phyloP scores from a whole-genome alignment of 257 asterid species.

The Forsythia viridissima region DNA sequence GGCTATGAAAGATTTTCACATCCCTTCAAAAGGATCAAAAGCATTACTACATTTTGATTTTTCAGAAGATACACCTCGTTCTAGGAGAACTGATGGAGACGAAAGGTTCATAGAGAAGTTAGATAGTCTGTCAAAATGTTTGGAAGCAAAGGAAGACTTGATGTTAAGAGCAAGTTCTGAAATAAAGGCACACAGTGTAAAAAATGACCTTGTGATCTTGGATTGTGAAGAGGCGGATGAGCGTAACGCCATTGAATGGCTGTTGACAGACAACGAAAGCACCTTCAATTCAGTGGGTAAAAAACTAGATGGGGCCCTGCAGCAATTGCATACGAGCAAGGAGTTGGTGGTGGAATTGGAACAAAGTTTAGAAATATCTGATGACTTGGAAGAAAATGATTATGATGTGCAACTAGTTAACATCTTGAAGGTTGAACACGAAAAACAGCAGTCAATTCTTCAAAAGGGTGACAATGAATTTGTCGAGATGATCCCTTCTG shows the following conservation, averaged over 20 bases:
- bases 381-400: conserved; percentile 22
- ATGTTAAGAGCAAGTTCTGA: conserved; percentile 38
- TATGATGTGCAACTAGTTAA: not conserved
- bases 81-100: conserved; percentile 33
- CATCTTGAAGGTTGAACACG: conserved; percentile 19
- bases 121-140: conserved; percentile 34
- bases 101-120: conserved; percentile 36
- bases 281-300: conserved; percentile 45
- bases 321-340: conserved; percentile 50
- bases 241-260: conserved; percentile 49
- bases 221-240: conserved; percentile 54
- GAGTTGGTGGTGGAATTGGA: conserved; percentile 46
- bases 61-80: conserved; percentile 28
- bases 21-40: conserved; percentile 12
- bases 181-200: conserved; percentile 43
- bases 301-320: conserved; percentile 50
- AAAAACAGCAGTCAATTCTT: not conserved
- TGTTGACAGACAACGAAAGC: conserved; percentile 49
- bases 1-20: conserved; percentile 31
- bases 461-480: conserved; percentile 21
- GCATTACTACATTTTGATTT: not conserved
- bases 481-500: conserved; percentile 8
- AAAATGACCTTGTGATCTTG: conserved; percentile 38
- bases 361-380: conserved; percentile 30
- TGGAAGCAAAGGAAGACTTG: conserved; percentile 47